Evolutionary conservation across 2,329 filamentous ascomycete genomes (phyloP).

Genomic region (Cladobotryum protrusum): DNA sequence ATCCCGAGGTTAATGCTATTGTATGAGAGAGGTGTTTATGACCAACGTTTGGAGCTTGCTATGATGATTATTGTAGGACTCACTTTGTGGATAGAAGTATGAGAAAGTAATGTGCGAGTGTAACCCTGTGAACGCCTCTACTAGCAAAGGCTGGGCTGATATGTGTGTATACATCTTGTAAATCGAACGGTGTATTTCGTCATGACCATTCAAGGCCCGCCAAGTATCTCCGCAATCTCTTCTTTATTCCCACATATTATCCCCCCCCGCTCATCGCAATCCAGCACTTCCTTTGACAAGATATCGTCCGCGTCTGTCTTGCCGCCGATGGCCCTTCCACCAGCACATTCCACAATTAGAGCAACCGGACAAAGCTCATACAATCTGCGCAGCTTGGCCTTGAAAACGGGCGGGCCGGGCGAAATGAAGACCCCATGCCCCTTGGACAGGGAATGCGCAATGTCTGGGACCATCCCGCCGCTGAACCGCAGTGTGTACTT

Average conservation of each 20-base stretch:
- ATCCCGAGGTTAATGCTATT: not conserved
- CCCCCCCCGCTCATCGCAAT: conserved; percentile 44
- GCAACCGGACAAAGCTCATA: conserved; percentile 58
- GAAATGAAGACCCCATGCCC: conserved; percentile 56
- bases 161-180: too few species aligned
- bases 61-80: too few species aligned
- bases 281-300: conserved; percentile 30
- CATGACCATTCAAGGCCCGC: too few species aligned
- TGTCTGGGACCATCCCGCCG: conserved; percentile 55
- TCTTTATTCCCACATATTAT: conserved; percentile 44
- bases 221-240: conserved; percentile 37
- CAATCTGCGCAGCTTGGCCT: conserved; percentile 51
- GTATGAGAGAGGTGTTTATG: too few species aligned
- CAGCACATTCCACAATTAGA: conserved; percentile 53
- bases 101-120: too few species aligned
- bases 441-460: conserved; percentile 54
- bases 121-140: too few species aligned
- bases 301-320: conserved; percentile 32
- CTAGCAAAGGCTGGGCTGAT: too few species aligned
- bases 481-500: conserved; percentile 55
- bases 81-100: too few species aligned
- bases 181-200: too few species aligned
- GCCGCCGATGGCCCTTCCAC: conserved; percentile 49
- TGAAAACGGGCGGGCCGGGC: conserved; percentile 45
- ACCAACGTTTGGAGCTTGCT: too few species aligned